These are phyloP conservation scores for Suhomyces bolitotheri DNA, from an alignment of 1,139 yeast genomes.

Conservation along the genomic window DNA sequence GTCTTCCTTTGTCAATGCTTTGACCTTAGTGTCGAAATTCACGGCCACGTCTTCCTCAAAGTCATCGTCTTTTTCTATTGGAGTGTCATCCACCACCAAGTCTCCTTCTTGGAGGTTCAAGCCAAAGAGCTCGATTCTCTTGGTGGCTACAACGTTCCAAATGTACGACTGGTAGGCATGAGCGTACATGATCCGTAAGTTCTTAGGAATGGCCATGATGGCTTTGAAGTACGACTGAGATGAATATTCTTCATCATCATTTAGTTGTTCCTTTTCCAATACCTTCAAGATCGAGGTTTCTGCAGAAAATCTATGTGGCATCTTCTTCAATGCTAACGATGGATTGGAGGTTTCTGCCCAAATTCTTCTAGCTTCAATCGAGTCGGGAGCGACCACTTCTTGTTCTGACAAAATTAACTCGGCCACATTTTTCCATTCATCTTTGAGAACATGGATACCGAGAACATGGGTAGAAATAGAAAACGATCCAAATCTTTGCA, in stretches of 20 bases:
- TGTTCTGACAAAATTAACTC: slow-evolving; percentile 82
- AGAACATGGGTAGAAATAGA: slow-evolving; percentile 86
- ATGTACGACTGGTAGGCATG: slow-evolving; percentile 96
- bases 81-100: slow-evolving; percentile 54
- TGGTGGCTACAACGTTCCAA: slow-evolving; percentile 88
- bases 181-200: slow-evolving; percentile 89
- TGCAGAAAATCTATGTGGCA: slow-evolving; percentile 89
- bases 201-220: slow-evolving; percentile 89
- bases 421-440: slow-evolving; percentile 79
- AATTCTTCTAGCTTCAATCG: slow-evolving; percentile 73
- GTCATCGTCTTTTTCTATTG: slow-evolving; percentile 38
- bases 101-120: slow-evolving; percentile 77
- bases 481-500: slow-evolving; percentile 97
- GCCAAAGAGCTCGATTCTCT: slow-evolving; percentile 73
- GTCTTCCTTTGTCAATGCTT: slow-evolving; percentile 73
- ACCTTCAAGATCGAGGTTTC: slow-evolving; percentile 71
- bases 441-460: slow-evolving; percentile 70
- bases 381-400: slow-evolving; percentile 77
- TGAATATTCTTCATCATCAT: slow-evolving; percentile 47
- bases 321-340: slow-evolving; percentile 56
- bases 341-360: slow-evolving; percentile 83
- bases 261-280: slow-evolving; percentile 48
- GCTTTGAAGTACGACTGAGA: slow-evolving; percentile 67
- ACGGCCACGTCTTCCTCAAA: slow-evolving; percentile 65
- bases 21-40: slow-evolving; percentile 58